Conservation (phyloP, 345 rosid species). For the Pseudoturritis turrita region DNA sequence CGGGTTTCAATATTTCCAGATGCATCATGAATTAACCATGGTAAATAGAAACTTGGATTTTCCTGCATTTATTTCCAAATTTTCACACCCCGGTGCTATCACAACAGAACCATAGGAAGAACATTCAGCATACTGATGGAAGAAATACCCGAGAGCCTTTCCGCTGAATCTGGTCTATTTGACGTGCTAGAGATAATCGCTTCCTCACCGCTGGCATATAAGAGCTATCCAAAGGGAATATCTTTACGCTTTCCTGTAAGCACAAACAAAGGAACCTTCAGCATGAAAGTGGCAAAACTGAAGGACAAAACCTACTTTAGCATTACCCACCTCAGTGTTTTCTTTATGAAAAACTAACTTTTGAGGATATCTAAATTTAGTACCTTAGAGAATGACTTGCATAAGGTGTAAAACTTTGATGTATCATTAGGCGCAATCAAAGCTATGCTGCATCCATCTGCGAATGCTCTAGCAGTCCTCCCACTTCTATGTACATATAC, state of each 20-base stretch:
- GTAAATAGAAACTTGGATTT: neutral
- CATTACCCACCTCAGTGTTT: neutral
- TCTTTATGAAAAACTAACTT: neutral
- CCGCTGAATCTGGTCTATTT: slow-evolving; percentile 69
- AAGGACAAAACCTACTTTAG: neutral
- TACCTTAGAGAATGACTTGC: slow-evolving; percentile 93
- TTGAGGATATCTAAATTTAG: neutral
- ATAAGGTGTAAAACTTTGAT: slow-evolving; percentile 76
- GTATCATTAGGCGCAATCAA: slow-evolving; percentile 70
- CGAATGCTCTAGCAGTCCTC: slow-evolving; percentile 89
- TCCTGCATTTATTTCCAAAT: neutral
- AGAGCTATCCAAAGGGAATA: slow-evolving; percentile 80
- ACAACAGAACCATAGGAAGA: neutral
- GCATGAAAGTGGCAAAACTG: slow-evolving; percentile 11
- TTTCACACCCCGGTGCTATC: neutral
- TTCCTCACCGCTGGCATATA: slow-evolving; percentile 87
- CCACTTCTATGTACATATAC: slow-evolving; percentile 99
- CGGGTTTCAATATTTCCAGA: neutral
- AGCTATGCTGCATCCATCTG: slow-evolving; percentile 96
- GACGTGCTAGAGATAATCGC: slow-evolving; percentile 84
- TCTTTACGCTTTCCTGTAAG: slow-evolving; percentile 67
- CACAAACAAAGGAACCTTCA: slow-evolving; percentile 24
- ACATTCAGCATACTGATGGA: neutral
- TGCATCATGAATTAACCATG: neutral
- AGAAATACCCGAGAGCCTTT: slow-evolving; percentile 74